Evolutionary conservation across 192 early-diverging fungal species (phyloP).

Genomic region (Umbelopsis ramanniana): DNA sequence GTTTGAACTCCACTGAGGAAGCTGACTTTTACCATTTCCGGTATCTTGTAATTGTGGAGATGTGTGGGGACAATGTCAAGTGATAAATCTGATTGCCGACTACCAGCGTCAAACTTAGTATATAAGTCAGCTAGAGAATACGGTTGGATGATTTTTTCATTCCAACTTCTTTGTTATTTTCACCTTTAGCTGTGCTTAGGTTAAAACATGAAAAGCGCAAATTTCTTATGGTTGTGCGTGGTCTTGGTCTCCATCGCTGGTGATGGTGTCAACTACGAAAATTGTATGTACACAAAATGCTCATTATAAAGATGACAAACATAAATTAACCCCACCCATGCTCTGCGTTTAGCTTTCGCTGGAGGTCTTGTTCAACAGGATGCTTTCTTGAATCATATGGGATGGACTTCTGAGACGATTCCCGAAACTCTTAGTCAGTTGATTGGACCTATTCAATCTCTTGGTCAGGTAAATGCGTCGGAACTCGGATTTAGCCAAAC

Average conservation of each 20-base stretch:
- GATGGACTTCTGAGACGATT: not conserved
- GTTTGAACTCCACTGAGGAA: not conserved
- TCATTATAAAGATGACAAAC: too few relatives aligned
- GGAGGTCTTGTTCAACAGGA: conserved; percentile 22
- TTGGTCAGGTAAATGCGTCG: conserved; percentile 12
- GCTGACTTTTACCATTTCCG: conserved; percentile 2
- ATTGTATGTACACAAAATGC: not conserved
- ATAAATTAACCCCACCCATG: not conserved
- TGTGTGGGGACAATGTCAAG: conserved; percentile 10
- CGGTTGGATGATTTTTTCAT: not conserved
- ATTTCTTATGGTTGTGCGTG: conserved; percentile 7
- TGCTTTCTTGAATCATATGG: conserved; percentile 21
- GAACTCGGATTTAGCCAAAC: not conserved
- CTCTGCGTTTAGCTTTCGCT: conserved; percentile 1
- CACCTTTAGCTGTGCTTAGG: not conserved
- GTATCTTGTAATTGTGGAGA: not conserved
- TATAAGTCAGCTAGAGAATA: conserved; percentile 5
- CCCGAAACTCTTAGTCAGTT: not conserved
- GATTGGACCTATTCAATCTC: conserved; percentile 11
- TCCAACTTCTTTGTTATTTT: not conserved
- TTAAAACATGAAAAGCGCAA: conserved; percentile 18
- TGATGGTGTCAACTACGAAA: conserved; percentile 28
- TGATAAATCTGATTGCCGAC: conserved; percentile 12
- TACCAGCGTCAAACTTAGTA: not conserved
- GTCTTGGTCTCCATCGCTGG: conserved; percentile 20